A percentile compares a stretch with the other conserved stretches of the same genome.
phyloP scores from a whole-genome alignment of 345 rosid genomes.

The Schrenkiella parvula region DNA sequence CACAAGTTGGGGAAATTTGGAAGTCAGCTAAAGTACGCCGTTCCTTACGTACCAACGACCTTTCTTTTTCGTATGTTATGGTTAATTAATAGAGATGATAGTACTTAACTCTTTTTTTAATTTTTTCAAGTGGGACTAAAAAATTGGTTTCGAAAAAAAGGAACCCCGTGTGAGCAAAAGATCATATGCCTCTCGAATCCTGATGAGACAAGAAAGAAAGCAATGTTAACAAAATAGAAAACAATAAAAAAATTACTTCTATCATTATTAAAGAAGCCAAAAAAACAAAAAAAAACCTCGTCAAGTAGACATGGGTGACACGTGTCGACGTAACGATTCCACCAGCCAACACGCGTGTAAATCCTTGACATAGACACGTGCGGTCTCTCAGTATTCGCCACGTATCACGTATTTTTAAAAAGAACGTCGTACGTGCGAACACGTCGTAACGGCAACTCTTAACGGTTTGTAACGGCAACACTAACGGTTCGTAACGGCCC shows the following conservation, averaged over 20 bases:
- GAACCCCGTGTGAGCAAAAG: constrained; percentile 5
- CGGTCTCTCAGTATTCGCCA: neutral
- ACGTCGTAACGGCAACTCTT: constrained; percentile 15
- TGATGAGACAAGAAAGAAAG: neutral
- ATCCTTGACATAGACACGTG: neutral
- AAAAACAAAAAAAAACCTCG: constrained; percentile 2
- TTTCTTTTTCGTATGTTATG: neutral
- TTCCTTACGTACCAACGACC: neutral
- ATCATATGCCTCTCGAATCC: neutral
- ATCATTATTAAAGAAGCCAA: neutral
- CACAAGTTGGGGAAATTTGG: constrained; percentile 11
- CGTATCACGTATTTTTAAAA: constrained; percentile 10
- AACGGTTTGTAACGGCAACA: neutral
- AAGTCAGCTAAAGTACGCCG: constrained; percentile 15
- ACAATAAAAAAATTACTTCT: neutral
- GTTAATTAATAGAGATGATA: neutral
- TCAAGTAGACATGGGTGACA: neutral
- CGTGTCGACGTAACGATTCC: neutral
- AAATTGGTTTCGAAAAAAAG: neutral
- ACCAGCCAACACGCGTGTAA: neutral
- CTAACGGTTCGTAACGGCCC: neutral
- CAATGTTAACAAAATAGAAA: neutral
- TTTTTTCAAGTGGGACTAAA: neutral
- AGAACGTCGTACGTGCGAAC: constrained; percentile 14
- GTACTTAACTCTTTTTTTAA: neutral